Evolutionary conservation across 1,284 basidiomycete species (phyloP), one percentile per base, ranked within the genome.

Genomic region (Ustilago sp.): DNA sequence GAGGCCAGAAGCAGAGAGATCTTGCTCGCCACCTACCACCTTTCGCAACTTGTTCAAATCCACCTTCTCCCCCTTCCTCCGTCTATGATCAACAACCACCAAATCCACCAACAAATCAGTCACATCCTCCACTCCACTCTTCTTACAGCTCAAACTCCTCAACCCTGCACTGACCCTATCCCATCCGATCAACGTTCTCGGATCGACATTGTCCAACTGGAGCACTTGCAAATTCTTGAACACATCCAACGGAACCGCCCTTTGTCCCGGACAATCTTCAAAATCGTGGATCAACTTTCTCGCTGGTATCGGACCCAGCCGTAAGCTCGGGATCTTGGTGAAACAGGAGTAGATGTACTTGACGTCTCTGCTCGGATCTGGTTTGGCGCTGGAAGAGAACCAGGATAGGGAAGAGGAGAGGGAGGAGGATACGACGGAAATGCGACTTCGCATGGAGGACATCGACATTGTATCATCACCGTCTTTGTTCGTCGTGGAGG

Each of bases 311-410:
- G 84, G 84, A 2, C 76, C 77, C 35, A 87, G 68, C 12, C 79
- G 64, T 53, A 96, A 88, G 2, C 93, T 91, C 17, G 94, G 93
- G 0, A 95, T 88, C 87, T 93, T 94, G 36, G 93, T 95, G 87
- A 95, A 93, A 82, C 91, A 90, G 83, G 93, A 93, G 87, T 91
- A 95, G 77, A 95, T 89, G 87, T 91, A 94, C 84, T 91, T 93
- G 86, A 95, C 90, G 80, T 94, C 73, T 31, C 54, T 68, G 9
- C 76, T 91, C 4, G 89, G 85, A 70, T 94, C 92, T 62, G 92
- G 64, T 6, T 62, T 64, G 45, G 19, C 36, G 35, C 19, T 15
- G 4, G 55, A 41, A 2, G 34, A 51, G 31, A 74, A 73, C 81
- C 80, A 83, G 31, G 78, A 77, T 35, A 68, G 41, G 19, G 73